A percentile compares a stretch with the other conserved stretches of the same genome.
These are phyloP conservation scores for Tricholoma sp. DNA, from an alignment of 768 basidiomycete genomes.

Conservation along the genomic window DNA sequence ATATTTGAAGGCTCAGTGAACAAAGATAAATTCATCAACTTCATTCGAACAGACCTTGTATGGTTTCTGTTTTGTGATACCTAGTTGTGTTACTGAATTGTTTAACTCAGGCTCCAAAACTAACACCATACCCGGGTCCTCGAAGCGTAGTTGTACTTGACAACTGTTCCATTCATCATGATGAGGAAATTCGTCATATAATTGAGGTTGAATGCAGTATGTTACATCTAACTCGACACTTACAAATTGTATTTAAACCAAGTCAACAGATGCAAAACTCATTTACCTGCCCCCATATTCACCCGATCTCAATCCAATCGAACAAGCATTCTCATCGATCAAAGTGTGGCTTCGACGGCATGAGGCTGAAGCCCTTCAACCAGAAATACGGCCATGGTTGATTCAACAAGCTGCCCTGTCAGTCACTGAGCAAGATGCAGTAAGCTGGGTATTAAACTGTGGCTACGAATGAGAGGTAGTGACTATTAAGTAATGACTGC, in stretches of 20 bases:
- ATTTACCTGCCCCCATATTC: not conserved
- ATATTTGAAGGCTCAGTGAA: slow-evolving; percentile 29
- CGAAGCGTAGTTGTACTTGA: not conserved
- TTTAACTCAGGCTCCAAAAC: not conserved
- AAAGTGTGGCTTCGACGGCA: not conserved
- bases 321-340: not conserved
- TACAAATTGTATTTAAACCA: not conserved
- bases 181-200: not conserved
- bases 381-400: not conserved
- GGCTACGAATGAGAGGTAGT: not conserved
- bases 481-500: not conserved
- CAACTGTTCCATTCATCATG: not conserved
- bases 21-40: slow-evolving; percentile 24
- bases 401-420: not conserved
- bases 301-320: not conserved
- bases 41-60: slow-evolving; percentile 21
- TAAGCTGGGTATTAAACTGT: not conserved
- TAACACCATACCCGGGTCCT: not conserved
- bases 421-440: not conserved
- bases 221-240: not conserved
- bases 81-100: not conserved
- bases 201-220: not conserved
- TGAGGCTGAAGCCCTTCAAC: not conserved
- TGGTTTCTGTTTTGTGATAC: slow-evolving; percentile 4
- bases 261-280: not conserved